Conservation (phyloP, 352 stramenopile species). For the Globisporangium middletonii region DNA sequence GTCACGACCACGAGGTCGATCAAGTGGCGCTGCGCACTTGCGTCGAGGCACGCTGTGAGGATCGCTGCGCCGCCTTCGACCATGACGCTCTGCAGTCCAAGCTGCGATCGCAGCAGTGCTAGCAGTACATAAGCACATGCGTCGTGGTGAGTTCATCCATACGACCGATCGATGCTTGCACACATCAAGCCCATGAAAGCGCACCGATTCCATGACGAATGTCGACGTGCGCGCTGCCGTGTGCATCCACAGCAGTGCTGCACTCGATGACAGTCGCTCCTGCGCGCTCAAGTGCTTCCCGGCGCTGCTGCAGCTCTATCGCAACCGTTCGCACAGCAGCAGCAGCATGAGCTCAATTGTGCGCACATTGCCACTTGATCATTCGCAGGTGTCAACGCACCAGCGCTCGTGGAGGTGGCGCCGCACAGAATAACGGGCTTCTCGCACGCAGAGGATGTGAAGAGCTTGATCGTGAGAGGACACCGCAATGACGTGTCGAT, state of each 20-base stretch:
- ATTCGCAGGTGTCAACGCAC: slow-evolving; percentile 5
- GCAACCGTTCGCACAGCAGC: background rate
- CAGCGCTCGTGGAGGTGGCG: slow-evolving; percentile 16
- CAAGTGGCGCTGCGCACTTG: slow-evolving; percentile 28
- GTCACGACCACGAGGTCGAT: slow-evolving; percentile 73
- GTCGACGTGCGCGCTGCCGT: slow-evolving; percentile 36
- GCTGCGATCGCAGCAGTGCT: slow-evolving; percentile 26
- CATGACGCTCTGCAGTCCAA: slow-evolving; percentile 67
- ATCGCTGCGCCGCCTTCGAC: slow-evolving; percentile 77
- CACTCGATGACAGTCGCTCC: slow-evolving; percentile 47
- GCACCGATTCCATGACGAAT: slow-evolving; percentile 55
- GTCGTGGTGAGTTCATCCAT: background rate
- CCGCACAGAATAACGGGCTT: slow-evolving; percentile 67
- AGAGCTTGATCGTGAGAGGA: slow-evolving; percentile 66
- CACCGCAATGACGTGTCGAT: slow-evolving; percentile 67
- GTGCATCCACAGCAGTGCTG: slow-evolving; percentile 6
- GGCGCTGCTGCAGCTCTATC: slow-evolving; percentile 32
- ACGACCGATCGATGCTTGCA: too few relatives aligned
- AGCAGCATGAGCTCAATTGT: background rate
- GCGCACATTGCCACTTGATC: background rate
- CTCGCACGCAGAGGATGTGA: slow-evolving; percentile 55
- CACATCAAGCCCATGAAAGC: background rate
- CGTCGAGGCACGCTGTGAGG: slow-evolving; percentile 59
- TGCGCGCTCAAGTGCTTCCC: slow-evolving; percentile 28
- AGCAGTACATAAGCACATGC: background rate